Base-by-base conservation (phyloP, 176 grass and related monocot genomes). In the Oryza rufipogon region DNA sequence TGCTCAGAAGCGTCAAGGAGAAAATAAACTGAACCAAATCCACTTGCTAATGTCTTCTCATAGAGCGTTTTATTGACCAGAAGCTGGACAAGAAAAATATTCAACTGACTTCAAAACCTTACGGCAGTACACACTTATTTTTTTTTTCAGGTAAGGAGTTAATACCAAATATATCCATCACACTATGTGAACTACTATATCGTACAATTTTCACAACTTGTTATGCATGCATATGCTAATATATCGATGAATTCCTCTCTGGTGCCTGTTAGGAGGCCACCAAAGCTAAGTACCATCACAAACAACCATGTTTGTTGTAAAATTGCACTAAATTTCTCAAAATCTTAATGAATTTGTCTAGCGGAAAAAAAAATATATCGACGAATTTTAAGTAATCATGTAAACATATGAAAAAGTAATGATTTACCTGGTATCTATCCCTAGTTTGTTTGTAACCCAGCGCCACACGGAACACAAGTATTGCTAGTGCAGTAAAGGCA, bases 1-100 rank as follows among this genome's bases (percentile, higher is more conserved):
- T 98, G 96, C 84, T 95, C 92, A 11, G 96, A 98, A 87, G 96
- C 96, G 90, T 98, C 96, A 0, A 98, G 77, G 81, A 98, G 93
- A 90, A 98, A 98, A 67, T 95, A 89, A 87, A 98, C 93, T 30
- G 96, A 95, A 66, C 93, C 93, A 36, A 98, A 98, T 20, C 96
- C 96, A 84, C 96, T 98, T 67, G 93, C 96, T 85, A 95, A 86
- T 81, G 93, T 95, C 85, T 98, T 95, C 78, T 98, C 93, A 73
- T 95, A 95, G 19, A 98, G 87, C 4, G 89, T 95, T 75, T 95
- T 93, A 85, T 98, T 98, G 74, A 98, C 96, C 66, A 98, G 76
- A 85, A 98, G 87, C 96, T 98, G 91, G 48, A 86, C 4, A 65
- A 74, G 16, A 83, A 77, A 71, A 4, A 78, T 10, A 38, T 13